A percentile compares a stretch with the other conserved stretches of the same genome.
These are phyloP conservation scores for Diaporthe velutina DNA, from an alignment of 2,329 filamentous ascomycete genomes.

Conservation along the genomic window DNA sequence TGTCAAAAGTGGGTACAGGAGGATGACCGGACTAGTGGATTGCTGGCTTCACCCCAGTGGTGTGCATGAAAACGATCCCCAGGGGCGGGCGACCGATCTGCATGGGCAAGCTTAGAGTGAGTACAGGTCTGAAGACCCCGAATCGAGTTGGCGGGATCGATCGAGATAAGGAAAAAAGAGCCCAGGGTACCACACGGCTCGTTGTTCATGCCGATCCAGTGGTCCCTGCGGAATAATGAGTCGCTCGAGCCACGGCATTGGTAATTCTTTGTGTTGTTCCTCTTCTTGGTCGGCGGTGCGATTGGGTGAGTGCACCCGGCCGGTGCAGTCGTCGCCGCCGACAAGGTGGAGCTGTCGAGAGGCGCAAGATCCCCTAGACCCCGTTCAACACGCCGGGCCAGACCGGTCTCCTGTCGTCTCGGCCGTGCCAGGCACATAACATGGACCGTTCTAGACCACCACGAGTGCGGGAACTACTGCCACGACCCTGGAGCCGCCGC, in stretches of 20 bases:
- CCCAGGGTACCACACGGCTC: neutral
- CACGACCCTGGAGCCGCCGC: neutral
- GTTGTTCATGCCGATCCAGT: neutral
- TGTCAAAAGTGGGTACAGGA: slow-evolving; percentile 14
- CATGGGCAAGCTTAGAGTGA: neutral
- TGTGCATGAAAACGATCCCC: neutral
- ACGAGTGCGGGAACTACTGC: slow-evolving; percentile 4
- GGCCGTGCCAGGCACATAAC: neutral
- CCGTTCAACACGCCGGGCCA: neutral
- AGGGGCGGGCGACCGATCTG: neutral
- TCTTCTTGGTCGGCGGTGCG: neutral
- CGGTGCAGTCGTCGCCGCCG: neutral
- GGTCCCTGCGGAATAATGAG: neutral
- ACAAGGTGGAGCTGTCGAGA: neutral
- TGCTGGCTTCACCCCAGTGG: neutral
- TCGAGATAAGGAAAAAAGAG: slow-evolving; percentile 17
- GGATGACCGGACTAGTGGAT: neutral
- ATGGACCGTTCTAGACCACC: slow-evolving; percentile 21
- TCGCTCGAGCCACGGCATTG: neutral
- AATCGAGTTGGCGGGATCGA: slow-evolving; percentile 22
- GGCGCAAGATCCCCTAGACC: neutral
- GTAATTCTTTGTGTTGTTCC: neutral
- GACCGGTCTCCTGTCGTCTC: neutral
- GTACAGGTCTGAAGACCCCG: slow-evolving; percentile 15
- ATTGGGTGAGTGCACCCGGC: neutral